Evolutionary conservation across 1,284 basidiomycete genomes (phyloP).

Genomic region (Moesziomyces aphidis): DNA sequence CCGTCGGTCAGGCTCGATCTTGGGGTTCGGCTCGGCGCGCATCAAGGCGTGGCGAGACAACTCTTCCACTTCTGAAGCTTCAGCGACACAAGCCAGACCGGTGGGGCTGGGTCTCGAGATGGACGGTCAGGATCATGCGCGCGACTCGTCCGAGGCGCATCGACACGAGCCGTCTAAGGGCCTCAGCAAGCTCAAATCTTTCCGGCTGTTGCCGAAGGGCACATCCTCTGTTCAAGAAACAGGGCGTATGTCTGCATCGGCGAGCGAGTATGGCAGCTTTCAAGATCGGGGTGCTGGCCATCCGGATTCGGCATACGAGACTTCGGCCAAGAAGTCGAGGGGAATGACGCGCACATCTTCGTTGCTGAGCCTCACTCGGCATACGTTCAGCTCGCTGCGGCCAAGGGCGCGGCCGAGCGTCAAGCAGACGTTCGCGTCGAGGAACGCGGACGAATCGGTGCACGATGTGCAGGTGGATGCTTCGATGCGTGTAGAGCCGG

Average conservation of each 20-base stretch:
- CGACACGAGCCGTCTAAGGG: conserved; percentile 5
- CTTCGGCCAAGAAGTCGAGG: not conserved
- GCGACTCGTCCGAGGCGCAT: not conserved
- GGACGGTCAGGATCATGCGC: not conserved
- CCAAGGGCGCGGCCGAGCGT: conserved; percentile 5
- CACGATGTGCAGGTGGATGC: not conserved
- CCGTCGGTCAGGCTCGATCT: conserved; percentile 28
- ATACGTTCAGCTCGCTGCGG: conserved; percentile 15
- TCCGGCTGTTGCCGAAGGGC: conserved; percentile 11
- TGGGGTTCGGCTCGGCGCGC: conserved; percentile 22
- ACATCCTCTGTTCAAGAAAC: not conserved
- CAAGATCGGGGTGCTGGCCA: not conserved
- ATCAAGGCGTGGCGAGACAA: conserved; percentile 25
- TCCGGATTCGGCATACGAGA: not conserved
- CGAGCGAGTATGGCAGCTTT: not conserved
- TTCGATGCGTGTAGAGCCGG: not conserved
- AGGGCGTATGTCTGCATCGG: not conserved
- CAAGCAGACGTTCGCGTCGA: conserved; percentile 1
- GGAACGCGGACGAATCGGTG: not conserved
- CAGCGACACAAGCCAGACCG: not conserved
- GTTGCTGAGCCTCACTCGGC: conserved; percentile 26
- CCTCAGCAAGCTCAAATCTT: conserved; percentile 20
- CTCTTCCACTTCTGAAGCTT: not conserved
- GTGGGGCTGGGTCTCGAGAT: conserved; percentile 18
- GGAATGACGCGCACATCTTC: conserved; percentile 17